Percentiles rank a stretch among this genome's conserved stretches.
Evolutionary conservation across 2,329 filamentous ascomycete species (phyloP).

Genomic region (Aspergillus tamarii): DNA sequence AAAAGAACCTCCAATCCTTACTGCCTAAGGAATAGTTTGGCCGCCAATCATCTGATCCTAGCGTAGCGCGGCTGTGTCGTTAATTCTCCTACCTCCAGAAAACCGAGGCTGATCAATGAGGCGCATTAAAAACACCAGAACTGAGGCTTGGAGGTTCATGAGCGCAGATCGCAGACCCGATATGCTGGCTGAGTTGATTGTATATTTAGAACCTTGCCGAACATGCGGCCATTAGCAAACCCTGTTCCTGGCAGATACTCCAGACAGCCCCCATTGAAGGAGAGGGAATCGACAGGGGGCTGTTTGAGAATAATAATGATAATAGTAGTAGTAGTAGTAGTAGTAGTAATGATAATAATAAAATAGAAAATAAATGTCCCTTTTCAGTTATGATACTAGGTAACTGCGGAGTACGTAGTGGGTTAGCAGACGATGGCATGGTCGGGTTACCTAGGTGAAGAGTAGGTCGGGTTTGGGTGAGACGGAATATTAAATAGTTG

Average conservation of each 20-base stretch:
- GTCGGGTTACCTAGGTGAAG: background rate
- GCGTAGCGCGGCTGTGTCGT: conserved; percentile 3
- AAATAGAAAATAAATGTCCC: too few relatives aligned
- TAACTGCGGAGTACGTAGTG: background rate
- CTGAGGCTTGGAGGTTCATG: background rate
- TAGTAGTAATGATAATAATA: too few relatives aligned
- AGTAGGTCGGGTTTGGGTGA: background rate
- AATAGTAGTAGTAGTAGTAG: too few relatives aligned
- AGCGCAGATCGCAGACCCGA: background rate
- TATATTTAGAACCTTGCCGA: conserved; percentile 1
- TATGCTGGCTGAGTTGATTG: background rate
- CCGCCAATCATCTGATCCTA: conserved; percentile 3
- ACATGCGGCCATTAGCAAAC: background rate
- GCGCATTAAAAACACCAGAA: background rate
- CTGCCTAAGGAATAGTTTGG: conserved; percentile 2
- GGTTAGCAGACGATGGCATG: background rate
- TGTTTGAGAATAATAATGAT: too few relatives aligned
- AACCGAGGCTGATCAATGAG: background rate
- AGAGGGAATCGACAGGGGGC: background rate
- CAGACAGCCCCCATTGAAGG: background rate
- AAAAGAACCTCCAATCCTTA: background rate
- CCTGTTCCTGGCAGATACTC: background rate
- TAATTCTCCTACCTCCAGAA: conserved; percentile 1
- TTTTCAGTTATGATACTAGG: too few relatives aligned
- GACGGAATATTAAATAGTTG: background rate